Base-by-base conservation (phyloP, 768 basidiomycete genomes). In the Calocybe gangraenosa region DNA sequence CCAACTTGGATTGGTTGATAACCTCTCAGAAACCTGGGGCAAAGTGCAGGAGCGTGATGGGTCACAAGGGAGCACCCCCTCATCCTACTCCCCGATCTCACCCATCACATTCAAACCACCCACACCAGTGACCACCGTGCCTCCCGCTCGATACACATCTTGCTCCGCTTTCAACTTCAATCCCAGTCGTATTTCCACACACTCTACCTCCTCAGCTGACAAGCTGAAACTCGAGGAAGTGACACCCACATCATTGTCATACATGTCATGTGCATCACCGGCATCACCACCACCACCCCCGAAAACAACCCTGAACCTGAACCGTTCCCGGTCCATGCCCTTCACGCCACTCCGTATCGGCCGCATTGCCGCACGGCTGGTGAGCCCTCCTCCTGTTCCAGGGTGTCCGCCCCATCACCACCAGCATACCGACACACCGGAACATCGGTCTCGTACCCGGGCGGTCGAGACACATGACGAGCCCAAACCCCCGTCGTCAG, bases 41-140 rank as follows among this genome's bases (percentile, higher is more conserved):
- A 46, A 57, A 9, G 20, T 44, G 11, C 6, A 28, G 11, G 25
- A 11, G 10, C 36, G 32, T 7, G 11, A 40, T n/a, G 46, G 49
- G 6, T 38, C 46, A 1, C 48, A 38, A 2, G 33, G 51, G 1
- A 55, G 46, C 31, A 44, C 49, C 17, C 30, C 46, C 37, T 52
- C 51, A 10, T 37, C 56, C 2, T 48, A 46, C 15, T 47, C 57
- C 2, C 55, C 60, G 11, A 55, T 56, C 23, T 66, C 65, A 7
- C 65, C 65, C 2, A 63, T 64, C n/a, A 46, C 57, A 9, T 66
- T 66, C 45, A 52, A 54, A 14, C 56, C 58, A 7, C 61, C 62
- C 19, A 59, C 61, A 9, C 60, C 62, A 9, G 34, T 45, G 19
- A 34, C 46, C 30, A 34, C 37, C 2, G 46, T 35, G 14, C 46